A percentile compares a stretch with the other conserved stretches of the same genome.
Evolutionary conservation across 1,284 basidiomycete genomes (phyloP).

Genomic region (Ustilago esculenta): DNA sequence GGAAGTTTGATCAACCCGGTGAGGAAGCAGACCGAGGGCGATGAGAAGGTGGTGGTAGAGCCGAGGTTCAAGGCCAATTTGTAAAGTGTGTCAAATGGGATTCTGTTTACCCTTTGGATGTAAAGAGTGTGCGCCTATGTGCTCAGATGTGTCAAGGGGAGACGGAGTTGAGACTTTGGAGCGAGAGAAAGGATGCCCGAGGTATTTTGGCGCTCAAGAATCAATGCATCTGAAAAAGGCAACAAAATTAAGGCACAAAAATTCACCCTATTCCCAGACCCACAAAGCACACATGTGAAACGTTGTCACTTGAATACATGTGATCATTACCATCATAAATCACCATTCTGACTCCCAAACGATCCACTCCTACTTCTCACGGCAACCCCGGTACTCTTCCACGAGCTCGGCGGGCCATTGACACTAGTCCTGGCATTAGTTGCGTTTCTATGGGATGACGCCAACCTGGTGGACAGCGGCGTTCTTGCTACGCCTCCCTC

Average conservation of each 20-base stretch:
- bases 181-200: too few relatives aligned
- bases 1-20: conserved; percentile 38
- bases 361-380: conserved; percentile 89
- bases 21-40: conserved; percentile 1
- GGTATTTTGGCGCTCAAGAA: too few relatives aligned
- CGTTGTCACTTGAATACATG: too few relatives aligned
- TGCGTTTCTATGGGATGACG: conserved; percentile 15
- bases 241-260: too few relatives aligned
- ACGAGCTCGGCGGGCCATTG: conserved; percentile 36
- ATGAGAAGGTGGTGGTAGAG: conserved; percentile 1
- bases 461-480: conserved; percentile 26
- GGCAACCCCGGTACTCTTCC: conserved; percentile 19
- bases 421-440: conserved; percentile 25
- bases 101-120: too few relatives aligned
- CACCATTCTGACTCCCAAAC: conserved; percentile 10
- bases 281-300: too few relatives aligned
- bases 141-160: too few relatives aligned
- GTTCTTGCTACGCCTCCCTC: conserved; percentile 8
- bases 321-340: conserved; percentile 4
- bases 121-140: too few relatives aligned
- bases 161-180: too few relatives aligned
- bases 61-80: conserved; percentile 26
- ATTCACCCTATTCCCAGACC: too few relatives aligned
- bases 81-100: not conserved
- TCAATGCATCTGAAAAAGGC: too few relatives aligned